These are phyloP conservation scores for Zymoseptoria crescenta DNA, from an alignment of 2,329 filamentous ascomycete species.

Conservation along the genomic window DNA sequence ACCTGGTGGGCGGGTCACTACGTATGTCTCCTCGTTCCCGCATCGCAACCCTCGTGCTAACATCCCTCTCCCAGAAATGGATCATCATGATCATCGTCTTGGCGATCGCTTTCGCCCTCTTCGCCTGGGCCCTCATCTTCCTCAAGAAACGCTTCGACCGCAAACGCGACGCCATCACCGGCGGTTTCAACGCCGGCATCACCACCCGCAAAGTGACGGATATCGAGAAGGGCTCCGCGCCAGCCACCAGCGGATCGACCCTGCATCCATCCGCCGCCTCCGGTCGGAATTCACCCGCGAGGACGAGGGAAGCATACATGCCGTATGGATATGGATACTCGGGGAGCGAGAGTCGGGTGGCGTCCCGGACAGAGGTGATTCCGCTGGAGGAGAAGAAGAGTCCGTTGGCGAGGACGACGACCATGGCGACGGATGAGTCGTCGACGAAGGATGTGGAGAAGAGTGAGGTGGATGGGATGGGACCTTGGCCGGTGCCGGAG, in stretches of 20 bases:
- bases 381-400: constrained; percentile 18
- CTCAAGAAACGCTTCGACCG: constrained; percentile 67
- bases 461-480: background rate
- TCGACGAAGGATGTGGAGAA: background rate
- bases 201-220: constrained; percentile 22
- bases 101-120: constrained; percentile 57
- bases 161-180: constrained; percentile 48
- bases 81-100: constrained; percentile 73
- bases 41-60: constrained; percentile 5
- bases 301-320: constrained; percentile 28
- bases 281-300: constrained; percentile 21
- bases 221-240: constrained; percentile 7
- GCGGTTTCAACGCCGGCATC: constrained; percentile 32
- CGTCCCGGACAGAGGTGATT: constrained; percentile 4
- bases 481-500: background rate
- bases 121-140: constrained; percentile 61
- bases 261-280: constrained; percentile 2
- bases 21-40: constrained; percentile 8
- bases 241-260: background rate
- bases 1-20: constrained; percentile 23
- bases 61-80: constrained; percentile 48
- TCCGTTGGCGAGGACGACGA: constrained; percentile 18
- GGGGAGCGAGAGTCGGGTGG: constrained; percentile 19
- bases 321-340: constrained; percentile 29
- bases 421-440: constrained; percentile 1